Evolutionary conservation across 164 flowering plant genomes (phyloP), one percentile per base, ranked within the genome.

Genomic region (Vitis labrusca): DNA sequence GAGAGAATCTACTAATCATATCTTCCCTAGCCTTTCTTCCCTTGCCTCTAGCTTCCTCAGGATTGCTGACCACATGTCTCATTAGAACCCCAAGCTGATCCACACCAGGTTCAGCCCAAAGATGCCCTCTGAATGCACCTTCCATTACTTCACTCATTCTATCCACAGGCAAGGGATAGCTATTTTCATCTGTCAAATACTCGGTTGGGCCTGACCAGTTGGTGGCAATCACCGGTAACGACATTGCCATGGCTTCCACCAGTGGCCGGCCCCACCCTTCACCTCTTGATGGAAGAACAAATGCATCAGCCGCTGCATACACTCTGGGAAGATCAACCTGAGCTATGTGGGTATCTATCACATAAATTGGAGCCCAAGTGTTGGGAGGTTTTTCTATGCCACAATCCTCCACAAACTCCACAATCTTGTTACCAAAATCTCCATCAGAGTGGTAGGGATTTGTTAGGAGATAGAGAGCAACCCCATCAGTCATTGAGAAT

Each of bases 161-260:
- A 50, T 85, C 89, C 56, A 86, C 86, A 3, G 79, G 78, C 83
- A 89, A 75, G 1, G 88, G 94, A 64, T 85, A 89, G 69, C 92
- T 71, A 66, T 91, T 91, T 63, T 85, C 84, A 51, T 79, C 81
- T 1, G 86, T 81, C 81, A 89, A 74, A 75, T 77, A 91, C 81
- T 91, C 94, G 0, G 86, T 84, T 1, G 91, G 94, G 4, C 94
- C 97, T 1, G 94, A 91, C 92, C 97, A 91, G 70, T 91, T 91
- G 3, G 94, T 89, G 0, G 85, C 79, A 62, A 91, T 86, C 29
- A 89, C 97, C 0, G 92, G 91, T 66, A 89, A 74, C 9, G 87
- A 71, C 94, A 89, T 89, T 10, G 94, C 84, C 97, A 88, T 91
- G 29, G 97, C 92, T 72, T 91, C 94, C 59, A 89, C 94, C 16